Base-by-base conservation (phyloP, 768 basidiomycete species). In the Boletus coccyginus region DNA sequence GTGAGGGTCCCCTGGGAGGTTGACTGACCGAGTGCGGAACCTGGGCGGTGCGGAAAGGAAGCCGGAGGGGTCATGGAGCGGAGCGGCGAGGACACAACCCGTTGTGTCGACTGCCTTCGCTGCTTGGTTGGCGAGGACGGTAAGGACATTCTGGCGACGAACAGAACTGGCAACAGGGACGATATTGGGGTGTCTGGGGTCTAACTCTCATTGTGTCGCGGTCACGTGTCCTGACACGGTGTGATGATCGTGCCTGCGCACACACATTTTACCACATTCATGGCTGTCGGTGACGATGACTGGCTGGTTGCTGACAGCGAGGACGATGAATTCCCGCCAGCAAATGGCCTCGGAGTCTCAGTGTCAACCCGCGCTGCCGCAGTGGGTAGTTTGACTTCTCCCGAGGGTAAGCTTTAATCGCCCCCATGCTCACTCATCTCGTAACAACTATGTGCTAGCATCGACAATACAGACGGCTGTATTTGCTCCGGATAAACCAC, bases 291-390 rank as follows among this genome's bases (percentile, higher is more conserved):
- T 8, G 53, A 62, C 31, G 60, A 70, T 17, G 71, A 78, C 55
- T 80, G 80, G 66, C 66, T 80, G n/a, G 75, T 82, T 49, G 76
- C 76, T 27, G 81, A 79, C 62, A 83, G 81, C 64, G 77, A 78
- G 49, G 77, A 70, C 29, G 77, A 78, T 46, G 67, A 35, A 27
- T 17, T 56, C n/a, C 55, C 16, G 0, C 41, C 33, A 49, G 33
- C 14, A 31, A 36, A 42, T 29, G 19, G 13, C 14, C 24, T 17
- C 16, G 24, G 46, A 39, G 4, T 12, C 19, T 44, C 50, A 24
- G 33, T 21, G 42, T 19, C 21, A 31, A 41, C 35, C 17, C 39
- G 3, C 27, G 33, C 51, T 13, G 42, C 33, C 16, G 21, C 19
- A 10, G n/a, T 10, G 7, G 52, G 35, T 24, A 40, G 38, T 40